These are phyloP conservation scores for Candida freyschussii DNA, from an alignment of 1,139 yeast genomes.

Conservation along the genomic window DNA sequence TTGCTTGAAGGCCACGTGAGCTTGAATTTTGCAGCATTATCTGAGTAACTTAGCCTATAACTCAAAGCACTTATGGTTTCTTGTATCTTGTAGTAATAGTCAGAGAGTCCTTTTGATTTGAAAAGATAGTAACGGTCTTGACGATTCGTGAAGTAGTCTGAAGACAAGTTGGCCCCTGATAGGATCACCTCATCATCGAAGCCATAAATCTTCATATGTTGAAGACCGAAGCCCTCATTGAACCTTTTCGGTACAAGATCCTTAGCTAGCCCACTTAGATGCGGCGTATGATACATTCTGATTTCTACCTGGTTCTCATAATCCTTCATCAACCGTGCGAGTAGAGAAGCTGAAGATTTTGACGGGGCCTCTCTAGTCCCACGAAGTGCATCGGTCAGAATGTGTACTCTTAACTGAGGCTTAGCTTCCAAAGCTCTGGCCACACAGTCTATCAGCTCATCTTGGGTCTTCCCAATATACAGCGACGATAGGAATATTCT, in stretches of 20 bases:
- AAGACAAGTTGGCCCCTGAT: constrained; percentile 87
- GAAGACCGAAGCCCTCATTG: constrained; percentile 89
- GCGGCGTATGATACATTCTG: constrained; percentile 88
- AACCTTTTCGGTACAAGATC: constrained; percentile 71
- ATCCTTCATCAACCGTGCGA: constrained; percentile 62
- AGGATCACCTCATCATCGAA: constrained; percentile 85
- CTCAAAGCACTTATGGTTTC: constrained; percentile 62
- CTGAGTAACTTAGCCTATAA: constrained; percentile 52
- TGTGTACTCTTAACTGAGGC: constrained; percentile 58
- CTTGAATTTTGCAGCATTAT: constrained; percentile 45
- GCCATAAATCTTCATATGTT: constrained; percentile 96
- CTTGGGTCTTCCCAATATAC: constrained; percentile 79
- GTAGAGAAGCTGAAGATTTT: constrained; percentile 68
- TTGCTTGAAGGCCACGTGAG: constrained; percentile 76
- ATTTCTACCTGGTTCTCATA: constrained; percentile 74
- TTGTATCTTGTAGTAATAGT: constrained; percentile 71
- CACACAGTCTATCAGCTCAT: constrained; percentile 63
- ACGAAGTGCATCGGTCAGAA: constrained; percentile 81
- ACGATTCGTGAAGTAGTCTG: constrained; percentile 91
- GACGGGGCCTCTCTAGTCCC: constrained; percentile 92
- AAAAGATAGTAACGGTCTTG: constrained; percentile 89
- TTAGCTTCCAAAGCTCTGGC: constrained; percentile 55
- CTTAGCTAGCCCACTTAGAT: constrained; percentile 63
- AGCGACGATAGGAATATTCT: constrained; percentile 80
- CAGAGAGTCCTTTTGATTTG: constrained; percentile 49